Conservation (phyloP, 2,329 filamentous ascomycete genomes). For the Beauveria caledonica region DNA sequence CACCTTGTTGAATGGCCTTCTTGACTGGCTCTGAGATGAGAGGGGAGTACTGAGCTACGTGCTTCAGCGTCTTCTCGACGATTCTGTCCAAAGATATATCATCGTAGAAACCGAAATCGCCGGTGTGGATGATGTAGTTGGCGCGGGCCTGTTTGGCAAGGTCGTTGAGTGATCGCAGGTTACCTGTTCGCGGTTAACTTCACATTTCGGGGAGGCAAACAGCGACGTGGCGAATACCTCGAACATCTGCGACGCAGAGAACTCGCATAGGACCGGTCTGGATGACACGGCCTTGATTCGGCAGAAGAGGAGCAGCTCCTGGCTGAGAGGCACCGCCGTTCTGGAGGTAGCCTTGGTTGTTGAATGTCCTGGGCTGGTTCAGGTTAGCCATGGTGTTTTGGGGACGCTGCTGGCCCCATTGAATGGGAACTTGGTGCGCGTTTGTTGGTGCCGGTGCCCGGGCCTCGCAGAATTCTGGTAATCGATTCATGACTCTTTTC, state of each 20-base stretch:
- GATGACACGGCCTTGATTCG: constrained; percentile 59
- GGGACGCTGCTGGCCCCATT: constrained; percentile 2
- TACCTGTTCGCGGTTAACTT: constrained; percentile 51
- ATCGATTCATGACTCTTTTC: constrained; percentile 3
- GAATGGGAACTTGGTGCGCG: not conserved
- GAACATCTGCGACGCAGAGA: constrained; percentile 63
- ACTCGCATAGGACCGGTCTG: constrained; percentile 59
- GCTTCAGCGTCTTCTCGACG: constrained; percentile 96
- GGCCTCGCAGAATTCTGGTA: not conserved
- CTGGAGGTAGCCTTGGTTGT: constrained; percentile 49
- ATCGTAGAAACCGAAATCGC: constrained; percentile 99
- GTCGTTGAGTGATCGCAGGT: constrained; percentile 90
- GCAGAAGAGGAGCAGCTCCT: constrained; percentile 56
- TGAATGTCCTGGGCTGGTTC: constrained; percentile 35
- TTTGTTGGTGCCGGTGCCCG: not conserved
- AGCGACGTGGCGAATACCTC: constrained; percentile 41
- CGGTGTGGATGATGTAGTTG: constrained; percentile 97
- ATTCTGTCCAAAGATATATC: constrained; percentile 92
- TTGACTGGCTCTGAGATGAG: constrained; percentile 73
- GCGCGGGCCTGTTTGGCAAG: constrained; percentile 90
- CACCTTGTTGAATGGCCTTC: constrained; percentile 56
- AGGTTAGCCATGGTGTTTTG: constrained; percentile 17
- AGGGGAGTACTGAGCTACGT: constrained; percentile 97
- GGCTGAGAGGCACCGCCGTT: constrained; percentile 51
- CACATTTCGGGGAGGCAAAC: constrained; percentile 6